Base-by-base conservation (phyloP, 306 rosid genomes). In the Pyrus bretschneideri region DNA sequence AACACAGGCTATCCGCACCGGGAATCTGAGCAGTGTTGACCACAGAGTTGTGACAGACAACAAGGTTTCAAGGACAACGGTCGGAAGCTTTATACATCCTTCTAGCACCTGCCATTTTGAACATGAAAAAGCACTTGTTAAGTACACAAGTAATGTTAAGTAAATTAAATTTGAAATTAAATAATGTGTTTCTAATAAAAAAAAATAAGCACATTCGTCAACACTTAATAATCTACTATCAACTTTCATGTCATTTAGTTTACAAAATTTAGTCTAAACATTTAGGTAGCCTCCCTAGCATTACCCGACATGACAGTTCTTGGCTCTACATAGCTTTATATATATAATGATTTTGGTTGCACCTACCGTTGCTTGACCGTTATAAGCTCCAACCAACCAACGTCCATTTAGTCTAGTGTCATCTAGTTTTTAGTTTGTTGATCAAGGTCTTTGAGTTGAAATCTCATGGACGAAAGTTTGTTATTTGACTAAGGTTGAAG, bases 21-120 rank as follows among this genome's bases (percentile, higher is more conserved):
- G 84, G 73, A 80, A 77, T 45, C 66, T 80, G 44, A 55, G 52
- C 27, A 63, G 80, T 73, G 82, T 67, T 46, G 76, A 72, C 31
- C 81, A 81, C 22, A 59, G 67, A 67, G 71, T 51, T 76, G 77
- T 80, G 82, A 80, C 72, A 59, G 46, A 73, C 74, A 44, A 23
- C 58, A 69, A 67, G 25, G 54, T 45, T 57, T 49, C 75, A 3
- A 55, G 82, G 62, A 9, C 29, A 54, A 73, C 59, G 15, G 38
- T 73, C 2, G 3, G 49, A 11, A 69, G 46, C 72, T 77, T 77
- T 78, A 73, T 84, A n/a, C 67, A 35, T 69, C 84, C 80, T 42
- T 69, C 82, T 11, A 23, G 22, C 15, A 17, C 46, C 54, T 69
- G 77, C 64, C 38, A 65, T 15, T 63, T 80, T 64, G 64, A 80